Conservation (phyloP, 2,329 filamentous ascomycete genomes). For the Lachnellula cervina region DNA sequence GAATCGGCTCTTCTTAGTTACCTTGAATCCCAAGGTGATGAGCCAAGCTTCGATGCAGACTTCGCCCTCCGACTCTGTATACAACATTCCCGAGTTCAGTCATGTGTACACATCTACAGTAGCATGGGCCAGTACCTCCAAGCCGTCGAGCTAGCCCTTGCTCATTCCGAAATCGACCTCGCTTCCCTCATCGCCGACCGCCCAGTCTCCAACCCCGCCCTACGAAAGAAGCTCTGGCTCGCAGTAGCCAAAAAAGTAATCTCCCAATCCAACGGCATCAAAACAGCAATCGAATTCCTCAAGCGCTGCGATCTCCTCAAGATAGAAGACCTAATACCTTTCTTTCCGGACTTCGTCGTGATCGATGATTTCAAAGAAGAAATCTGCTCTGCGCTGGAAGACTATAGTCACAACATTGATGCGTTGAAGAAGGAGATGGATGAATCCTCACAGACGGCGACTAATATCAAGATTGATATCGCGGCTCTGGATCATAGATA, state of each 20-base stretch:
- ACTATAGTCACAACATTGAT: conserved; percentile 90
- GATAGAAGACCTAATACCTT: conserved; percentile 95
- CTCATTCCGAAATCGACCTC: conserved; percentile 84
- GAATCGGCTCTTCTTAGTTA: conserved; percentile 85
- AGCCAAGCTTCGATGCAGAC: conserved; percentile 86
- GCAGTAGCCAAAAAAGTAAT: conserved; percentile 94
- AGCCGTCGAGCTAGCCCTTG: conserved; percentile 86
- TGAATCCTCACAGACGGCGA: conserved; percentile 79
- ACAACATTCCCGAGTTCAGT: conserved; percentile 85
- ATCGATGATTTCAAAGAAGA: conserved; percentile 99
- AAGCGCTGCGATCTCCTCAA: conserved; percentile 85
- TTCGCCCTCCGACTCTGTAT: conserved; percentile 96
- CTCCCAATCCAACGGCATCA: conserved; percentile 79
- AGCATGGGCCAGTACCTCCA: conserved; percentile 93
- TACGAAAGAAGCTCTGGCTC: conserved; percentile 94
- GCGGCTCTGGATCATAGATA: conserved; percentile 81
- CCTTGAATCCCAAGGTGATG: conserved; percentile 82
- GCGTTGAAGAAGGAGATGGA: conserved; percentile 90
- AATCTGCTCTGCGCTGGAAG: conserved; percentile 88
- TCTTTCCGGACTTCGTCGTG: conserved; percentile 97
- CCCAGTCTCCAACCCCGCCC: conserved; percentile 68
- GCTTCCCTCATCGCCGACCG: conserved; percentile 86
- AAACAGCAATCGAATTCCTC: conserved; percentile 87
- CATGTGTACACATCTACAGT: conserved; percentile 95
- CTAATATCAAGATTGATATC: conserved; percentile 88